These are phyloP conservation scores for Saxispiralis lemnorum DNA, from an alignment of 495 filamentous ascomycete genomes.

Conservation along the genomic window DNA sequence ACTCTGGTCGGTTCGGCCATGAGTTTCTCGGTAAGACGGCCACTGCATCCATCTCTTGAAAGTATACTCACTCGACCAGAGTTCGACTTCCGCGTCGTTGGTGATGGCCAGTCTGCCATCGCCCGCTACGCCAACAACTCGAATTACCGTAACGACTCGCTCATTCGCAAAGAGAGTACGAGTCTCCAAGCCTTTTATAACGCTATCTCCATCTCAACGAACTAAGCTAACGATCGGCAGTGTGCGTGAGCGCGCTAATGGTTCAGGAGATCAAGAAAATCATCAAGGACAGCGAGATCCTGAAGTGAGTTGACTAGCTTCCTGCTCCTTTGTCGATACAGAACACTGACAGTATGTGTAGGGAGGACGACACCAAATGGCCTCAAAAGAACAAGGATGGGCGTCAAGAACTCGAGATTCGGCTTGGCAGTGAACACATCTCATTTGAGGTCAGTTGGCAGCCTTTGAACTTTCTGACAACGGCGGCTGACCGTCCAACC, in stretches of 20 bases:
- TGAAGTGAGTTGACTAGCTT: constrained; percentile 49
- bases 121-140: constrained; percentile 98
- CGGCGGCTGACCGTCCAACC: not conserved
- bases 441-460: constrained; percentile 64
- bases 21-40: constrained; percentile 71
- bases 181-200: not conserved
- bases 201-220: not conserved
- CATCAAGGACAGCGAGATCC: constrained; percentile 92
- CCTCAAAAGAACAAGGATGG: constrained; percentile 99
- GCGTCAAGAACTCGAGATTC: constrained; percentile 89
- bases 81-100: constrained; percentile 87
- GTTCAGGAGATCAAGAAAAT: constrained; percentile 91
- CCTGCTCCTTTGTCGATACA: not conserved
- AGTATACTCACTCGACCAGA: constrained; percentile 34
- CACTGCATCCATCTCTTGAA: not conserved
- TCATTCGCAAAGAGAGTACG: constrained; percentile 99
- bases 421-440: constrained; percentile 87
- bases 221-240: constrained; percentile 28
- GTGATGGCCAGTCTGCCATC: constrained; percentile 85
- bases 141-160: constrained; percentile 95
- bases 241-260: constrained; percentile 90
- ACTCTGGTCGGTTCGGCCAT: constrained; percentile 94
- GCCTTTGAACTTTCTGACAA: too few relatives aligned
- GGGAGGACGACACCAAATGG: constrained; percentile 99
- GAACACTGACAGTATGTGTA: constrained; percentile 20